A percentile compares a stretch with the other conserved stretches of the same genome.
Conservation (phyloP, 148 eudicot species). For the Selenicereus undatus region DNA sequence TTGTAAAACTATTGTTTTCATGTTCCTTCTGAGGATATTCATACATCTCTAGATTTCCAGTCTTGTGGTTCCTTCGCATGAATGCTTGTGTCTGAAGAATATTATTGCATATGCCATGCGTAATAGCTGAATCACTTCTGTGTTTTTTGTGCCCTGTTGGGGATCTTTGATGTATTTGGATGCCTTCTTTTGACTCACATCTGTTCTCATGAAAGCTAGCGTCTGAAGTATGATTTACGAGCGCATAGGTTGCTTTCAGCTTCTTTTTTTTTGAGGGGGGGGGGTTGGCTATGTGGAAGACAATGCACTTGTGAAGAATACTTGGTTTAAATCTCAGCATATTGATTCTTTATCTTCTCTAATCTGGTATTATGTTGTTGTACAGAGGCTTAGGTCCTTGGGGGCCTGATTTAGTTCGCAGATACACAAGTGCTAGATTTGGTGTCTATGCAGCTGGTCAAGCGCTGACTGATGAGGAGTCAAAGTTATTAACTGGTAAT, state of each 20-base stretch:
- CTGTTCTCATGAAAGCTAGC: background rate
- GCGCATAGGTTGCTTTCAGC: background rate
- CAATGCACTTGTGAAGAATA: background rate
- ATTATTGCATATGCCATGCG: background rate
- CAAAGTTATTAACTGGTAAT: constrained; percentile 66
- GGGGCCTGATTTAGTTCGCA: constrained; percentile 84
- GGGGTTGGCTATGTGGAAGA: background rate
- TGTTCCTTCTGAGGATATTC: background rate
- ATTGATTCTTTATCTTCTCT: background rate
- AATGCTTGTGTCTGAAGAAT: background rate
- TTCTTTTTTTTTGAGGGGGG: too few species aligned
- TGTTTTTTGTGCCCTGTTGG: background rate
- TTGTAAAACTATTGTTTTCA: background rate
- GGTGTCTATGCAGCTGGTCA: constrained; percentile 66
- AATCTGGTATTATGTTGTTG: background rate
- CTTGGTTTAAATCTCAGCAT: background rate
- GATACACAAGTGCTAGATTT: constrained; percentile 80
- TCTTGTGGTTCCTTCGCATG: background rate
- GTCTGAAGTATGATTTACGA: background rate
- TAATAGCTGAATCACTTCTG: background rate
- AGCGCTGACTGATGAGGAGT: constrained; percentile 60
- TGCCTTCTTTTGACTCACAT: background rate
- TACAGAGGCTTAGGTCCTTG: constrained; percentile 94
- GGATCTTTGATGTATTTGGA: background rate
- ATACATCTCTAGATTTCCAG: background rate